Evolutionary conservation across 768 basidiomycete genomes (phyloP).

Genomic region (Coprinopsis strossmayeri): DNA sequence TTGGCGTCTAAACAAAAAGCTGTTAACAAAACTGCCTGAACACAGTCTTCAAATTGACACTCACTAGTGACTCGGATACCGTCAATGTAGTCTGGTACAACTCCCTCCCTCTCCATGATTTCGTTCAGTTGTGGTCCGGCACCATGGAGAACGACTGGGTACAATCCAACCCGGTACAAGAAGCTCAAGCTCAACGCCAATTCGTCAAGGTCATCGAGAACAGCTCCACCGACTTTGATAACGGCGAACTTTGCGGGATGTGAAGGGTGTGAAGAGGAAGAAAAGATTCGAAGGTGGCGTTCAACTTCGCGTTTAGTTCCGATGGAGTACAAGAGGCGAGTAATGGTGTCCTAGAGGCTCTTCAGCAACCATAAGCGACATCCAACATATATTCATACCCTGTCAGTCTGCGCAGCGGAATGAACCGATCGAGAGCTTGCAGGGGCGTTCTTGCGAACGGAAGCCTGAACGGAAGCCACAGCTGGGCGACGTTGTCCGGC

Average conservation of each 20-base stretch:
- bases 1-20: conserved; percentile 60
- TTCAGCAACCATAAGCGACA: conserved; percentile 19
- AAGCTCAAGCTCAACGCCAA: conserved; percentile 94
- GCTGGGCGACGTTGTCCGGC: conserved; percentile 43
- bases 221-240: conserved; percentile 96
- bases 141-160: conserved; percentile 95
- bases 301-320: conserved; percentile 97
- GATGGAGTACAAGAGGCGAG: conserved; percentile 91
- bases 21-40: not conserved
- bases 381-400: conserved; percentile 33
- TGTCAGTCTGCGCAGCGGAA: conserved; percentile 66
- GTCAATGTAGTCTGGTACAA: conserved; percentile 94
- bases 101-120: conserved; percentile 87
- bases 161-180: conserved; percentile 94
- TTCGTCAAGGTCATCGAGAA: conserved; percentile 87
- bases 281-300: conserved; percentile 96
- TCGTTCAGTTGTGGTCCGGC: conserved; percentile 94
- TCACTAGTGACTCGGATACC: conserved; percentile 94
- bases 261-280: conserved; percentile 83
- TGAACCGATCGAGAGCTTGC: conserved; percentile 41
- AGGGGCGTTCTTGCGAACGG: conserved; percentile 27
- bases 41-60: conserved; percentile 17
- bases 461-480: conserved; percentile 22
- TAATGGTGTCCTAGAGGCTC: conserved; percentile 97
- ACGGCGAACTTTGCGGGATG: conserved; percentile 95